Evolutionary conservation across 495 filamentous ascomycete genomes (phyloP).

Genomic region (Zalerion maritima): DNA sequence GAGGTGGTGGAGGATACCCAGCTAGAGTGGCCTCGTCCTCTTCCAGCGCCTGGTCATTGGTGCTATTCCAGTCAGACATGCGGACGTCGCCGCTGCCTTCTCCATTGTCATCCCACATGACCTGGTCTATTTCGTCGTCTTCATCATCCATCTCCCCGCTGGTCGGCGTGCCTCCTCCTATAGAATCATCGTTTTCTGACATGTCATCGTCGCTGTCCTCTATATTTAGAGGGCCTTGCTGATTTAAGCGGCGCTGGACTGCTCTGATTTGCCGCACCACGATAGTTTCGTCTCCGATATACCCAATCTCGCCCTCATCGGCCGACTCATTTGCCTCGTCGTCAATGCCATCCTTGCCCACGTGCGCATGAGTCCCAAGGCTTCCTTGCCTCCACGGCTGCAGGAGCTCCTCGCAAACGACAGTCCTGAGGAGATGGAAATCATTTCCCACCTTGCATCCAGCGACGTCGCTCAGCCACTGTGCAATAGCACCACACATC

Average conservation of each 20-base stretch:
- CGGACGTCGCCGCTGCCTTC: constrained; percentile 46
- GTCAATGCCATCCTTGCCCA: constrained; percentile 77
- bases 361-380: constrained; percentile 62
- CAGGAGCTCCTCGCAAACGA: constrained; percentile 83
- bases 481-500: constrained; percentile 95
- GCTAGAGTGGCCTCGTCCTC: constrained; percentile 58
- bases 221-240: constrained; percentile 2
- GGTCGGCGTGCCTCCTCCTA: constrained; percentile 18
- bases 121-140: constrained; percentile 35
- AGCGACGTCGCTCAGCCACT: constrained; percentile 88
- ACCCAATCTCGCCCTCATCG: constrained; percentile 14
- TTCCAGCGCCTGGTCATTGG: constrained; percentile 28
- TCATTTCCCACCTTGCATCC: constrained; percentile 77
- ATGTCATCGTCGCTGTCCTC: constrained; percentile 37
- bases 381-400: constrained; percentile 77
- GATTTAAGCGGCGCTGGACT: constrained; percentile 2
- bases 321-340: constrained; percentile 66
- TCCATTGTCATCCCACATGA: constrained; percentile 29
- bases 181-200: constrained; percentile 25
- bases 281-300: too few species aligned
- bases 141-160: constrained; percentile 31
- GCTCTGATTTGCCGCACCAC: too few species aligned
- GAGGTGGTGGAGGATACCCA: constrained; percentile 49
- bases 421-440: constrained; percentile 59
- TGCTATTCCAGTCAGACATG: constrained; percentile 35